Conservation (phyloP, 768 basidiomycete species). For the Suillus lakei region DNA sequence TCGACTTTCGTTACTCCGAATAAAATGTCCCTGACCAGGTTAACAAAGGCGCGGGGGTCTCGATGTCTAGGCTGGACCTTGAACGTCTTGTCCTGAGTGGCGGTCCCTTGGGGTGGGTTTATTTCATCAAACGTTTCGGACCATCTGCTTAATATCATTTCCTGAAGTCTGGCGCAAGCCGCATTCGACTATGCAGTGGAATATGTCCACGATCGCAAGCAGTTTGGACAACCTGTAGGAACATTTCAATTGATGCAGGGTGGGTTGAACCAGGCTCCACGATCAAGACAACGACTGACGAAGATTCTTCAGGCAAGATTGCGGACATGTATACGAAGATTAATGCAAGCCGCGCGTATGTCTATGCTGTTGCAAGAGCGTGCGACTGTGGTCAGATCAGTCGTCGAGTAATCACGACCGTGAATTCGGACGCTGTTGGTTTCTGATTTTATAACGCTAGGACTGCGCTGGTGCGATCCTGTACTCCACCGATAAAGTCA, state of each 20-base stretch:
- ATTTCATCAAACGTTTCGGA: constrained; percentile 4
- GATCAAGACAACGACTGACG: background rate
- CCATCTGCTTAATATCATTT: constrained; percentile 11
- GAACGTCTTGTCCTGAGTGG: constrained; percentile 92
- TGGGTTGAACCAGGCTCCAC: constrained; percentile 29
- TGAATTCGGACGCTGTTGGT: background rate
- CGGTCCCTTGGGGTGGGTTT: constrained; percentile 81
- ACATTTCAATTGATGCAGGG: constrained; percentile 98
- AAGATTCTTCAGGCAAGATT: constrained; percentile 60
- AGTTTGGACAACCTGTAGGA: constrained; percentile 87
- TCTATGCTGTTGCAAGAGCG: constrained; percentile 90
- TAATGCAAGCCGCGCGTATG: constrained; percentile 86
- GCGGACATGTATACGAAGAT: constrained; percentile 96
- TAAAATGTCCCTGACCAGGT: constrained; percentile 86
- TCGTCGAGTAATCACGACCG: constrained; percentile 59
- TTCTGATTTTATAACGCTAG: constrained; percentile 44
- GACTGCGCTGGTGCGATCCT: constrained; percentile 96
- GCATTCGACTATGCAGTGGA: constrained; percentile 88
- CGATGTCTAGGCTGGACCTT: constrained; percentile 94
- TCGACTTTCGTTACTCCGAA: constrained; percentile 31
- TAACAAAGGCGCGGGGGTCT: constrained; percentile 79
- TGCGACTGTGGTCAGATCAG: constrained; percentile 83
- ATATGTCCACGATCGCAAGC: constrained; percentile 92
- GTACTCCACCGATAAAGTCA: constrained; percentile 90
- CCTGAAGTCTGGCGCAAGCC: constrained; percentile 82